A percentile compares a stretch with the other conserved stretches of the same genome.
These are phyloP conservation scores for Naumovozyma baii DNA, from an alignment of 805 yeast species.

Conservation along the genomic window DNA sequence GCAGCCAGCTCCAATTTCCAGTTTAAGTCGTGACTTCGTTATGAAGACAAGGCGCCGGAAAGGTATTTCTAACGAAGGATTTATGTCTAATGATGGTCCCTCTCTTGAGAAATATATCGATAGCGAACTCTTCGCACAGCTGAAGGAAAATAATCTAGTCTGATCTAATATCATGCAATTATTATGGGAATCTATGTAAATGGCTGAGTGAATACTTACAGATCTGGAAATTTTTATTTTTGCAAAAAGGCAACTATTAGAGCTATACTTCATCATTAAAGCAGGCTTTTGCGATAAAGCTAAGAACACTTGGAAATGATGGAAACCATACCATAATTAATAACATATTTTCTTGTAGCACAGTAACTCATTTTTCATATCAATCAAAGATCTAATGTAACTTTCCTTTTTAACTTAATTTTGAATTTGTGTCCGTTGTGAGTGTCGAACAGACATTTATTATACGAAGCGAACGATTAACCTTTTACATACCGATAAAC, in stretches of 20 bases:
- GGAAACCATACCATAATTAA: too few species aligned
- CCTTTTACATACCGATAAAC: not conserved
- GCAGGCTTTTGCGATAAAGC: too few species aligned
- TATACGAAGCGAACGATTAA: not conserved
- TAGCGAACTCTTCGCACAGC: constrained; percentile 41
- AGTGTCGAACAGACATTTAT: not conserved
- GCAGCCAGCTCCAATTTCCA: constrained; percentile 60
- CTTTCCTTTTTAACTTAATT: not conserved
- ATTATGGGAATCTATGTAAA: constrained; percentile 5
- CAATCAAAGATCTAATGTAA: not conserved
- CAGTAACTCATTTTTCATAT: not conserved
- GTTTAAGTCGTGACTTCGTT: constrained; percentile 80
- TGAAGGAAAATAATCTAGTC: constrained; percentile 41
- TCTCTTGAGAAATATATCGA: constrained; percentile 57
- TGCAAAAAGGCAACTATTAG: too few species aligned
- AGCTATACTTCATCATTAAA: too few species aligned
- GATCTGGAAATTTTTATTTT: constrained; percentile 4
- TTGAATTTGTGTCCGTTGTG: not conserved
- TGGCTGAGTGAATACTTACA: constrained; percentile 1
- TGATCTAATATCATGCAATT: not conserved
- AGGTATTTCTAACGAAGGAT: constrained; percentile 61
- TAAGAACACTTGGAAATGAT: too few species aligned
- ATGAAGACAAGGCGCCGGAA: constrained; percentile 83
- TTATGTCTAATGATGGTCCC: constrained; percentile 26
- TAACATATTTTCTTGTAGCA: too few species aligned